Evolutionary conservation across 2,329 filamentous ascomycete genomes (phyloP).

Genomic region (Neofusicoccum umdonicola): DNA sequence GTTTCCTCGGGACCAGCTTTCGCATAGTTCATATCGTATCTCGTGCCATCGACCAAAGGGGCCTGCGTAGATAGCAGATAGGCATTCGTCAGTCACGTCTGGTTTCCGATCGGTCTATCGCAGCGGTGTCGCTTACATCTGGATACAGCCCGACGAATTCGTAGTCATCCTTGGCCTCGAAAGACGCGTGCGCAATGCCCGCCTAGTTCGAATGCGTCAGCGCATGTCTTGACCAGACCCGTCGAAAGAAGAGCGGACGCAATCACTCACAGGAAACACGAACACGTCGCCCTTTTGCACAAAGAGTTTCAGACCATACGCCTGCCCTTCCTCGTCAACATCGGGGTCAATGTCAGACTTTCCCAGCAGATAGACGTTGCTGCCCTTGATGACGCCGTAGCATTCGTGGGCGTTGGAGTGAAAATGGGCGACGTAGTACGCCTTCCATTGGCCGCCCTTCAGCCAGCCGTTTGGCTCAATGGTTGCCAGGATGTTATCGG

Average conservation of each 20-base stretch:
- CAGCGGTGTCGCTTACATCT: not conserved
- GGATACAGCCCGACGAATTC: constrained; percentile 1
- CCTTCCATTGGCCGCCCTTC: constrained; percentile 12
- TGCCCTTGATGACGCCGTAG: constrained; percentile 2
- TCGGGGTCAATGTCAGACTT: not conserved
- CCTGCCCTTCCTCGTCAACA: not conserved
- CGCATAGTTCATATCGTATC: too few relatives aligned
- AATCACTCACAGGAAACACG: not conserved
- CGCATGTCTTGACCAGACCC: not conserved
- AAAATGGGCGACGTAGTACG: not conserved
- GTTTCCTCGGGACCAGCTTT: too few relatives aligned
- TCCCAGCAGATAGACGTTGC: not conserved
- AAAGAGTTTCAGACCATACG: not conserved
- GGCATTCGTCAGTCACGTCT: too few relatives aligned
- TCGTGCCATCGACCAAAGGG: too few relatives aligned
- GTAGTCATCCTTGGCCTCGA: not conserved
- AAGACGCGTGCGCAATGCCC: not conserved
- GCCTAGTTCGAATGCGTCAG: not conserved
- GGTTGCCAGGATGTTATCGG: not conserved
- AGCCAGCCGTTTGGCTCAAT: constrained; percentile 8
- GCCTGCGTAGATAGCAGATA: too few relatives aligned
- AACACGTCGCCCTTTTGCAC: not conserved
- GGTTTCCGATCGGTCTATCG: too few relatives aligned
- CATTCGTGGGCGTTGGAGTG: constrained; percentile 1
- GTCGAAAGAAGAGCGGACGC: too few relatives aligned